Evolutionary conservation across 371 early-diverging fungal genomes (phyloP).

Genomic region (Saksenaea oblongispora): DNA sequence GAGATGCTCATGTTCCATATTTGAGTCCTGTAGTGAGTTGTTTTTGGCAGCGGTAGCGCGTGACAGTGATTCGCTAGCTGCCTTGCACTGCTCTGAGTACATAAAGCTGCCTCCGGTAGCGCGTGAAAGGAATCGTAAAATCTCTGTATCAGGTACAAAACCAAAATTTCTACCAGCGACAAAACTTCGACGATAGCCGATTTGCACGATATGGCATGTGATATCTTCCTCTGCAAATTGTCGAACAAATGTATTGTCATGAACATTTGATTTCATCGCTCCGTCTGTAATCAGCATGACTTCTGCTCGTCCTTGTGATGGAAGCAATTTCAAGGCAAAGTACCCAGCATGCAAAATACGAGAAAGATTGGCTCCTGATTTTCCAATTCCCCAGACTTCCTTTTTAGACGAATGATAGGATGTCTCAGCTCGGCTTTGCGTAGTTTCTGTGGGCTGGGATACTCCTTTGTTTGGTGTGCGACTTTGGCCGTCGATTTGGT

Average conservation of each 20-base stretch:
- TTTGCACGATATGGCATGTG: constrained; percentile 81
- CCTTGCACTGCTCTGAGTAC: constrained; percentile 72
- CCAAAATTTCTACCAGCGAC: constrained; percentile 84
- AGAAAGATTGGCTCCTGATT: constrained; percentile 61
- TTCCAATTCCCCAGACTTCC: constrained; percentile 64
- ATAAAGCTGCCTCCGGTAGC: constrained; percentile 82
- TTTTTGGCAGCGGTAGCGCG: not conserved
- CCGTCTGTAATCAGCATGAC: constrained; percentile 90
- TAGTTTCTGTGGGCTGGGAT: not conserved
- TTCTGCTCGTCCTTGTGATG: constrained; percentile 68
- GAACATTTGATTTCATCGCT: constrained; percentile 68
- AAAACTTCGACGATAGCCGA: constrained; percentile 77
- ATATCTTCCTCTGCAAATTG: constrained; percentile 72
- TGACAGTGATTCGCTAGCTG: not conserved
- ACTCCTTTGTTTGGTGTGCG: not conserved
- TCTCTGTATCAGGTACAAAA: constrained; percentile 87
- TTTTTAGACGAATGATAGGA: constrained; percentile 38
- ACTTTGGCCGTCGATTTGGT: not conserved
- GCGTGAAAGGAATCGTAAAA: constrained; percentile 77
- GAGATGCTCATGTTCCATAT: not conserved
- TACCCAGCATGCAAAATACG: constrained; percentile 73
- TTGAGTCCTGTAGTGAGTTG: not conserved
- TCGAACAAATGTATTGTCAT: constrained; percentile 58
- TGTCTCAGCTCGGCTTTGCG: constrained; percentile 13
- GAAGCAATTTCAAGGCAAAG: constrained; percentile 73